Percentiles rank a stretch among this genome's conserved stretches.
Conservation (phyloP, 805 yeast species). For the Candida vaughaniae region DNA sequence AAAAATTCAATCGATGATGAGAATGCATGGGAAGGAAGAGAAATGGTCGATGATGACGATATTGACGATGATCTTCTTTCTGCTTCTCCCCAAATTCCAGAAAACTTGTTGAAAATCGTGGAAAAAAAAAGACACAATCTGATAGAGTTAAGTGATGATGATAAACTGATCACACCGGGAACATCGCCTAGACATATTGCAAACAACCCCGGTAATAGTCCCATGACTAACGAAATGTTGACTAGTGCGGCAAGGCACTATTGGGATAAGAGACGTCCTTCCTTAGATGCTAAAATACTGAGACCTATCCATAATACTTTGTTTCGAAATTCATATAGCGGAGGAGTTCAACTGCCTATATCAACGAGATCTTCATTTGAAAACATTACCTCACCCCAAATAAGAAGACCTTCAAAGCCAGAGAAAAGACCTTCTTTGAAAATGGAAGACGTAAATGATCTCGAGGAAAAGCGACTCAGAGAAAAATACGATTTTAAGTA, state of each 20-base stretch:
- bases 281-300: conserved; percentile 31
- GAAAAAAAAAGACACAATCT: conserved; percentile 34
- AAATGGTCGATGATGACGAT: conserved; percentile 38
- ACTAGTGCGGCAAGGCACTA: conserved; percentile 16
- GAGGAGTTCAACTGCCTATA: conserved; percentile 9
- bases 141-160: conserved; percentile 25
- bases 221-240: conserved; percentile 2
- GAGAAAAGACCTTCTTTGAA: conserved; percentile 10
- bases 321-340: conserved; percentile 16
- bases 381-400: conserved; percentile 1
- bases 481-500: conserved; percentile 32
- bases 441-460: conserved; percentile 12
- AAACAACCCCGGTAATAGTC: neutral
- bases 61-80: conserved; percentile 47
- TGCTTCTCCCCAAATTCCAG: conserved; percentile 71
- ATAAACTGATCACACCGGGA: conserved; percentile 26
- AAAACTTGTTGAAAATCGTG: conserved; percentile 53
- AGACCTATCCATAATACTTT: conserved; percentile 18
- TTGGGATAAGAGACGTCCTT: conserved; percentile 29
- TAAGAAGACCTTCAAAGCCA: conserved; percentile 6
- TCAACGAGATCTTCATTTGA: conserved; percentile 13
- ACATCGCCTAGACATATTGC: conserved; percentile 25
- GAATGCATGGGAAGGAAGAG: conserved; percentile 21
- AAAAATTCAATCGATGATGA: conserved; percentile 18
- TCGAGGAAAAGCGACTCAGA: conserved; percentile 16